phyloP scores from a whole-genome alignment of 1,139 yeast species.

The Nematodospora anomalae region DNA sequence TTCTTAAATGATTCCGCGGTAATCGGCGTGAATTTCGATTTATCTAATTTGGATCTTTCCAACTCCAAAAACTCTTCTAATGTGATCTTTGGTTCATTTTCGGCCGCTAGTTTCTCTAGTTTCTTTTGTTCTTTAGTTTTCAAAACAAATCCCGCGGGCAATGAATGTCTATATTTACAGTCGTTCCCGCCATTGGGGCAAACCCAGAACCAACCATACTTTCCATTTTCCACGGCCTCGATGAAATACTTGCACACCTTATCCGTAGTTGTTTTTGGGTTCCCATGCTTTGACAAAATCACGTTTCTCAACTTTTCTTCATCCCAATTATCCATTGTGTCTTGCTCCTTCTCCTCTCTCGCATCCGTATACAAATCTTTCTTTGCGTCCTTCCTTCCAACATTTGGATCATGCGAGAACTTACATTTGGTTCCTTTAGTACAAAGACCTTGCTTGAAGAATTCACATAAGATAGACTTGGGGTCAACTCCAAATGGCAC shows the following conservation, averaged over 20 bases:
- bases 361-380: constrained; percentile 92
- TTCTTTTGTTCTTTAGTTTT: constrained; percentile 96
- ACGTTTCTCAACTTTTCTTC: constrained; percentile 90
- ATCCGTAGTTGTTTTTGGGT: constrained; percentile 91
- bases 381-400: constrained; percentile 87
- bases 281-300: constrained; percentile 89
- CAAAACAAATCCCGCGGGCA: constrained; percentile 94
- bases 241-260: constrained; percentile 91
- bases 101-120: constrained; percentile 82
- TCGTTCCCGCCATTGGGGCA: constrained; percentile 94
- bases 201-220: constrained; percentile 99
- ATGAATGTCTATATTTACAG: constrained; percentile 94
- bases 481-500: constrained; percentile 99
- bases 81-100: constrained; percentile 84
- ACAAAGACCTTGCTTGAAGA: constrained; percentile 88
- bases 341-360: constrained; percentile 69
- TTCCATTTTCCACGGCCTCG: constrained; percentile 95
- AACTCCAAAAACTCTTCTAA: constrained; percentile 94
- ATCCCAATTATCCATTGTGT: constrained; percentile 97
- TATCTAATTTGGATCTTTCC: constrained; percentile 85
- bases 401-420: constrained; percentile 84
- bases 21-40: constrained; percentile 78
- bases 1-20: constrained; percentile 76
- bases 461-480: constrained; percentile 86
- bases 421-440: constrained; percentile 90